phyloP scores from a whole-genome alignment of 148 eudicot species.

The Camellia lanceoleosa region DNA sequence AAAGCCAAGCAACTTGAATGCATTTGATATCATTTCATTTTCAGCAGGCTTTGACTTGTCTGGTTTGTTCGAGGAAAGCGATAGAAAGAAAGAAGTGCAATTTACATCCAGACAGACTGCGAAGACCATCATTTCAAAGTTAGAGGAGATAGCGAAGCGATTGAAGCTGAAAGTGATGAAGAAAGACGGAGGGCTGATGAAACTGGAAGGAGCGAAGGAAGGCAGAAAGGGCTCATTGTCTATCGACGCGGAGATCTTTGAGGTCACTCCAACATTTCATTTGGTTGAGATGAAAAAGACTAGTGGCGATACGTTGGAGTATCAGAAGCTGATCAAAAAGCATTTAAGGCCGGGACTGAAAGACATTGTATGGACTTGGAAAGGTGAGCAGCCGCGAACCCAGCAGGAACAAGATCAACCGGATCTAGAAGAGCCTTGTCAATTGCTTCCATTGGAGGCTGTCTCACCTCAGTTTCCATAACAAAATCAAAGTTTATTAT shows the following conservation, averaged over 20 bases:
- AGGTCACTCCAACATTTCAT: constrained; percentile 25
- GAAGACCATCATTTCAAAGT: constrained; percentile 19
- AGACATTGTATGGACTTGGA: constrained; percentile 54
- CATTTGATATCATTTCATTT: constrained; percentile 26
- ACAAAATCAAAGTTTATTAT: background rate
- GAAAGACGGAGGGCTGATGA: constrained; percentile 24
- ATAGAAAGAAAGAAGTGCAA: constrained; percentile 16
- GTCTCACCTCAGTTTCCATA: background rate
- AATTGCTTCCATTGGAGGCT: background rate
- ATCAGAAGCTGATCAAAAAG: constrained; percentile 35
- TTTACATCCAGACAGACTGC: constrained; percentile 20
- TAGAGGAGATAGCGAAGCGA: constrained; percentile 26
- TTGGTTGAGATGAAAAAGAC: constrained; percentile 34
- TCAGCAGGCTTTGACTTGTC: constrained; percentile 26
- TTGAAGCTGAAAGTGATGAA: constrained; percentile 20
- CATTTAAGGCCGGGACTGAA: constrained; percentile 44
- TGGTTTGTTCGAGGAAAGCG: constrained; percentile 19
- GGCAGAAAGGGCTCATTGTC: constrained; percentile 19
- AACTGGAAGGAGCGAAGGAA: constrained; percentile 16
- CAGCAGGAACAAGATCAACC: constrained; percentile 20
- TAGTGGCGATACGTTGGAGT: constrained; percentile 24
- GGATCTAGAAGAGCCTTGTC: background rate
- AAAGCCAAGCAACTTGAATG: constrained; percentile 10
- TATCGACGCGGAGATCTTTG: constrained; percentile 28
- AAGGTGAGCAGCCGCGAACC: constrained; percentile 31